phyloP scores from a whole-genome alignment of 2,329 filamentous ascomycete genomes.

The Colletotrichum navitas region DNA sequence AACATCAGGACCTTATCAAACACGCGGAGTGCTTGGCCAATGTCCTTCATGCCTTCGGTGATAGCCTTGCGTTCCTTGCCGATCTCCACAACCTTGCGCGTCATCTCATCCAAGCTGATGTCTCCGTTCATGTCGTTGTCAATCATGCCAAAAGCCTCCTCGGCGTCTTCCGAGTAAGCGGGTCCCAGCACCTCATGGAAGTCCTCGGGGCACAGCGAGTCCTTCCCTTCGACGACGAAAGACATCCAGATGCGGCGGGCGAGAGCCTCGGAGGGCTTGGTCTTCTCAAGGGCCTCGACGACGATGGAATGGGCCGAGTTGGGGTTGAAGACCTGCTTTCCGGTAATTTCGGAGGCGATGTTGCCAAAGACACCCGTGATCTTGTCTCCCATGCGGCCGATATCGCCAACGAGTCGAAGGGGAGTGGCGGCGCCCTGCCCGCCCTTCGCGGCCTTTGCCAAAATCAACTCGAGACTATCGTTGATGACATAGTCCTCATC shows the following conservation, averaged over 20 bases:
- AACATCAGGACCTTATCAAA: conserved; percentile 88
- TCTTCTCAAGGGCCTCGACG: conserved; percentile 88
- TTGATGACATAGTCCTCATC: conserved; percentile 95
- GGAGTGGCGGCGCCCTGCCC: conserved; percentile 77
- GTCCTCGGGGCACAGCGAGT: conserved; percentile 83
- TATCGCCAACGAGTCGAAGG: conserved; percentile 81
- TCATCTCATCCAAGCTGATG: conserved; percentile 95
- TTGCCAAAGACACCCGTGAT: conserved; percentile 94
- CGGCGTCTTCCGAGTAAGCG: conserved; percentile 80
- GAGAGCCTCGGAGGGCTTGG: conserved; percentile 86
- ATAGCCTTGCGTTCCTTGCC: conserved; percentile 90
- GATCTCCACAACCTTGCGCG: conserved; percentile 86
- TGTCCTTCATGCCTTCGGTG: conserved; percentile 94
- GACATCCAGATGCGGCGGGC: conserved; percentile 98
- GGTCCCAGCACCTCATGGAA: conserved; percentile 88
- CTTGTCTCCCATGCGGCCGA: conserved; percentile 89
- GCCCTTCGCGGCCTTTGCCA: conserved; percentile 64
- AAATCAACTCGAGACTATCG: conserved; percentile 80
- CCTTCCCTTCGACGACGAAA: conserved; percentile 90
- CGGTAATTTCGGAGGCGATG: conserved; percentile 93
- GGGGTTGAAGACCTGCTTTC: conserved; percentile 94
- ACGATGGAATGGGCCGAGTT: conserved; percentile 92
- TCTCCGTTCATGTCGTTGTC: conserved; percentile 94
- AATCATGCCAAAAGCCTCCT: conserved; percentile 84
- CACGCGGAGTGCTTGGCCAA: conserved; percentile 92